A percentile compares a stretch with the other conserved stretches of the same genome.
phyloP scores from a whole-genome alignment of 179 eudicot genomes.

The Camellia oleifera region DNA sequence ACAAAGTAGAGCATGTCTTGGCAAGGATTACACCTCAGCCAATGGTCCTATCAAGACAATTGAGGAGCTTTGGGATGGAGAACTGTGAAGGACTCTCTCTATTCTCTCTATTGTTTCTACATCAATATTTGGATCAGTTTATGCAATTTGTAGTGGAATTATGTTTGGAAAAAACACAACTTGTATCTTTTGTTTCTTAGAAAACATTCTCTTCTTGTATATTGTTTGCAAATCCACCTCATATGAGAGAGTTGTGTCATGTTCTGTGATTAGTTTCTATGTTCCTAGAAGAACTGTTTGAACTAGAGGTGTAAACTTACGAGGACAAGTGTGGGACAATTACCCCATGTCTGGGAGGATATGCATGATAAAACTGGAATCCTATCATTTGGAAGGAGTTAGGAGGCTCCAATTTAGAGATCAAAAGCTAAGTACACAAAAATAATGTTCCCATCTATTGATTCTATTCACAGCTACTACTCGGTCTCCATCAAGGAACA shows the following conservation, averaged over 20 bases:
- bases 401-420: not conserved
- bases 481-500: conserved; percentile 4
- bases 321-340: too few species aligned
- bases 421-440: not conserved
- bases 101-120: not conserved
- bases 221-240: not conserved
- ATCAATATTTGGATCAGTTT: conserved; percentile 15
- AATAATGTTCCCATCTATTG: not conserved
- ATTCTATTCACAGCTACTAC: conserved; percentile 2
- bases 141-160: not conserved
- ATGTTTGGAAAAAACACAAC: not conserved
- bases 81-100: conserved; percentile 16
- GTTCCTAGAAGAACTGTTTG: too few species aligned
- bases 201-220: not conserved
- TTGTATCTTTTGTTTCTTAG: not conserved
- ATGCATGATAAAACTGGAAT: not conserved
- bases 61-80: conserved; percentile 61
- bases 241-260: too few species aligned
- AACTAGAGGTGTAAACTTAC: too few species aligned
- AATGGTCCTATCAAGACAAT: conserved; percentile 48
- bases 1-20: conserved; percentile 44
- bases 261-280: too few species aligned
- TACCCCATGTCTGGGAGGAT: not conserved
- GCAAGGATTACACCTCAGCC: conserved; percentile 32
- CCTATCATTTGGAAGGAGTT: too few species aligned